Percentiles rank a stretch among this genome's conserved stretches.
These are phyloP conservation scores for Nepenthes alata DNA, from an alignment of 179 eudicot genomes.

Conservation along the genomic window DNA sequence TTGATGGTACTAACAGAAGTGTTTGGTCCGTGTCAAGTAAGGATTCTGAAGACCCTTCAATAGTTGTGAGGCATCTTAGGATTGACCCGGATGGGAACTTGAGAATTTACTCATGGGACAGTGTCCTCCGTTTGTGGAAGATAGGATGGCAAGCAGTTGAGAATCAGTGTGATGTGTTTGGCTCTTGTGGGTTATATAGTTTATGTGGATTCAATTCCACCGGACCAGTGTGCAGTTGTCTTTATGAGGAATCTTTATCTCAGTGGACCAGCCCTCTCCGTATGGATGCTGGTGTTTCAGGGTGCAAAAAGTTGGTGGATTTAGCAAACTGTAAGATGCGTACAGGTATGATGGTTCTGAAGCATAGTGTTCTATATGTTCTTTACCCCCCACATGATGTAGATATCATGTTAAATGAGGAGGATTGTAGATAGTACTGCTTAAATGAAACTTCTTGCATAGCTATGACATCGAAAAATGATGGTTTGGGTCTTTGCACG, in stretches of 20 bases:
- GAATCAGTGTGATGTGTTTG: conserved; percentile 51
- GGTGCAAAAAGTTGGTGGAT: conserved; percentile 46
- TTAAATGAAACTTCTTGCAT: conserved; percentile 36
- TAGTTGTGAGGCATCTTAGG: conserved; percentile 39
- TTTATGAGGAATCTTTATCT: conserved; percentile 21
- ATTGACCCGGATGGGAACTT: conserved; percentile 53
- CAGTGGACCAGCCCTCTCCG: conserved; percentile 13
- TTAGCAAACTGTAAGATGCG: conserved; percentile 41
- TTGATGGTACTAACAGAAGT: conserved; percentile 17
- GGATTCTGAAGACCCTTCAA: conserved; percentile 33
- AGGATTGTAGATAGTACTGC: conserved; percentile 22
- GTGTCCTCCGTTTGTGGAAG: conserved; percentile 25
- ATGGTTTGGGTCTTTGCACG: conserved; percentile 35
- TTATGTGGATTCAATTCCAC: conserved; percentile 43
- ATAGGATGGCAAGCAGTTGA: conserved; percentile 64
- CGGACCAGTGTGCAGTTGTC: conserved; percentile 45
- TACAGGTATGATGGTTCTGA: conserved; percentile 36
- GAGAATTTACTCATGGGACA: conserved; percentile 50
- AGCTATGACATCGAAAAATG: conserved; percentile 34
- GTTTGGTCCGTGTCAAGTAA: conserved; percentile 39
- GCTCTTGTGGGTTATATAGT: conserved; percentile 49
- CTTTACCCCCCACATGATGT: conserved; percentile 49
- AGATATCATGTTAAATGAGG: conserved; percentile 37
- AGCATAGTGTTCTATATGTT: conserved; percentile 46
- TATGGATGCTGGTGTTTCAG: conserved; percentile 17